Percentiles rank a stretch among this genome's conserved stretches.
Evolutionary conservation across 2,329 filamentous ascomycete species (phyloP).

Genomic region (Byssochlamys sp.): DNA sequence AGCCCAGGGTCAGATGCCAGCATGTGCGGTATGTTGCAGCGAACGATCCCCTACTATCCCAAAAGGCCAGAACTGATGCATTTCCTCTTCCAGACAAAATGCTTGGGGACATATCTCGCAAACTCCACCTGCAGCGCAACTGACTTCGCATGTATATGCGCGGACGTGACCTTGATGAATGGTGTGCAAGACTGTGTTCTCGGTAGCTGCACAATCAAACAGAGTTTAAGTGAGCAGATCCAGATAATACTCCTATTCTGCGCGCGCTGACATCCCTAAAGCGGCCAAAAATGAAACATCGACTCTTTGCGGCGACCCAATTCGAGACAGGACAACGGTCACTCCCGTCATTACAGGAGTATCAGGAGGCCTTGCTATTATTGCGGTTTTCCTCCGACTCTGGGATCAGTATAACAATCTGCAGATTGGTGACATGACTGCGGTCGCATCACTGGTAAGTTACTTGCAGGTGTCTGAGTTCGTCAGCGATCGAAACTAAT

Average conservation of each 20-base stretch:
- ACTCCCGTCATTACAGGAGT: slow-evolving; percentile 4
- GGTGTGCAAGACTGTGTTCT: neutral
- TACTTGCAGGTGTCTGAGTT: neutral
- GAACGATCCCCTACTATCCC: neutral
- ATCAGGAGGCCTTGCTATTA: slow-evolving; percentile 4
- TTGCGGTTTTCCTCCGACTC: slow-evolving; percentile 6
- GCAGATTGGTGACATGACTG: neutral
- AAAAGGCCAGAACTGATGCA: neutral
- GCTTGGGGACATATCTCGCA: neutral
- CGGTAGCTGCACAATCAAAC: neutral
- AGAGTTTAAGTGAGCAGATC: neutral
- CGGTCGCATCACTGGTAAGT: neutral
- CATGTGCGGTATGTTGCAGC: neutral
- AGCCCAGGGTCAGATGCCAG: neutral
- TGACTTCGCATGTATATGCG: neutral
- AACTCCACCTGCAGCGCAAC: neutral
- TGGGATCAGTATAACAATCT: neutral
- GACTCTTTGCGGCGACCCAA: neutral
- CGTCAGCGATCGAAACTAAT: neutral
- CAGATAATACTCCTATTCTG: neutral
- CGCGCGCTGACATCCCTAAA: neutral
- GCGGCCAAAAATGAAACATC: slow-evolving; percentile 6
- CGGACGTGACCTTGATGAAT: neutral
- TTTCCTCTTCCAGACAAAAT: neutral
- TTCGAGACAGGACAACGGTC: neutral